Evolutionary conservation across 2,329 filamentous ascomycete species (phyloP).

Genomic region (Colletotrichum musicola): DNA sequence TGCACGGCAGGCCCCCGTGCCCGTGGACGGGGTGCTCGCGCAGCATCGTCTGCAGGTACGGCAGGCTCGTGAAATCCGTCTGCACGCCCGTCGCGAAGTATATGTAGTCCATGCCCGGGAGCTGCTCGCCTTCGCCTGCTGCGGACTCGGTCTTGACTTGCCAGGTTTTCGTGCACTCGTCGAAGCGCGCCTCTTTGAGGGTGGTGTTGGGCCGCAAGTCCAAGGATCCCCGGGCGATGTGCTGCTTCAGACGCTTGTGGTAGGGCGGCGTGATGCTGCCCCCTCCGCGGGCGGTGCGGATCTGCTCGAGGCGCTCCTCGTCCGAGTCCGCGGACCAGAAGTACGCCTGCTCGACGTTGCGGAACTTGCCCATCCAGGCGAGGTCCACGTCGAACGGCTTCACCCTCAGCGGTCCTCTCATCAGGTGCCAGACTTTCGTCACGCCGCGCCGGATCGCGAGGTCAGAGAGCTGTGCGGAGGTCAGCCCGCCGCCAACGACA

Average conservation of each 20-base stretch:
- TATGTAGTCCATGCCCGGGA: conserved; percentile 75
- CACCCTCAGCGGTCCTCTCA: conserved; percentile 70
- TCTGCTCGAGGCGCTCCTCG: conserved; percentile 75
- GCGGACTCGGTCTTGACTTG: conserved; percentile 65
- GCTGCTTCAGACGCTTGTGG: conserved; percentile 74
- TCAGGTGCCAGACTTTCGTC: conserved; percentile 76
- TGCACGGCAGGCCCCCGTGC: conserved; percentile 76
- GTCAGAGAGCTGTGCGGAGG: conserved; percentile 80
- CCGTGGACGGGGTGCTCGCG: conserved; percentile 71
- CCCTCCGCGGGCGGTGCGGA: conserved; percentile 75
- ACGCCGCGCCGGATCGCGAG: conserved; percentile 74
- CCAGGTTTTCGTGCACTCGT: conserved; percentile 56
- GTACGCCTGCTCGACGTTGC: conserved; percentile 79
- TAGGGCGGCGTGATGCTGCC: conserved; percentile 82
- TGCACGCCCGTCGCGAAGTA: conserved; percentile 82
- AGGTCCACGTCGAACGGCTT: conserved; percentile 85
- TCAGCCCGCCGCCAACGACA: conserved; percentile 81
- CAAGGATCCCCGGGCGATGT: conserved; percentile 65
- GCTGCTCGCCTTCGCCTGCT: conserved; percentile 49
- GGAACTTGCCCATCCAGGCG: conserved; percentile 85
- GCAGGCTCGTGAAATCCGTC: conserved; percentile 70
- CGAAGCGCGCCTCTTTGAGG: conserved; percentile 65
- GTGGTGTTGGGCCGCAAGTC: conserved; percentile 69
- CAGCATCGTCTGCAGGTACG: conserved; percentile 71
- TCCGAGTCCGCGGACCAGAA: conserved; percentile 84